These are phyloP conservation scores for Cinnamomum chago DNA, from an alignment of 164 flowering plant genomes.

Conservation along the genomic window DNA sequence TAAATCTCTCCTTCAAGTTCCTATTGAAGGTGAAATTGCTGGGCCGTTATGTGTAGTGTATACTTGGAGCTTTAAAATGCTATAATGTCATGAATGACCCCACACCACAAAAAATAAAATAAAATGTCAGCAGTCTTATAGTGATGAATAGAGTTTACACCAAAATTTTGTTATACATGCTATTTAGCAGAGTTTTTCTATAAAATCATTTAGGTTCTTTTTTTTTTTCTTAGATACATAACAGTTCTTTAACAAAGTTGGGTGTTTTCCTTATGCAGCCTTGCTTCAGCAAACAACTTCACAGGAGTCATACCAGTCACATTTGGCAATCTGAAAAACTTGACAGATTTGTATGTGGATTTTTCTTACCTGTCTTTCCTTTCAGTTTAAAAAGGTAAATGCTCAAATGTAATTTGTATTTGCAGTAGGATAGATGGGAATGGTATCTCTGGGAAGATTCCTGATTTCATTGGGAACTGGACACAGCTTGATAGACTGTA, in stretches of 20 bases:
- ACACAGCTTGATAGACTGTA: constrained; percentile 46
- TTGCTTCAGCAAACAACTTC: constrained; percentile 51
- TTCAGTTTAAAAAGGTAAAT: neutral
- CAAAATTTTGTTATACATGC: neutral
- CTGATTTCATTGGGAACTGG: constrained; percentile 84
- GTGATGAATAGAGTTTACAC: neutral
- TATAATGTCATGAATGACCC: too few species aligned
- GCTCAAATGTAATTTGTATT: constrained; percentile 7
- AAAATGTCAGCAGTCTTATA: too few species aligned
- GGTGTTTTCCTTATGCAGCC: constrained; percentile 26
- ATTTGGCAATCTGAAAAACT: constrained; percentile 42
- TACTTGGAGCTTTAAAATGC: too few species aligned
- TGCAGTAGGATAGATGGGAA: constrained; percentile 85
- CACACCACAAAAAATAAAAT: too few species aligned
- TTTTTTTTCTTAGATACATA: neutral
- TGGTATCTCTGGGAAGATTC: constrained; percentile 64
- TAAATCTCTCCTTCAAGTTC: too few species aligned
- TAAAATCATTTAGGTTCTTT: neutral
- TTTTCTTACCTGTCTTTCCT: neutral
- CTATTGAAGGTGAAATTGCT: too few species aligned
- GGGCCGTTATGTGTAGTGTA: too few species aligned
- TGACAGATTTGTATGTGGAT: constrained; percentile 54
- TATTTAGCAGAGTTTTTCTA: neutral
- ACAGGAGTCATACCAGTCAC: constrained; percentile 51
- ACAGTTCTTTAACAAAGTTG: too few species aligned